phyloP scores from a whole-genome alignment of 2,329 filamentous ascomycete species.

The Colletotrichum siamense region DNA sequence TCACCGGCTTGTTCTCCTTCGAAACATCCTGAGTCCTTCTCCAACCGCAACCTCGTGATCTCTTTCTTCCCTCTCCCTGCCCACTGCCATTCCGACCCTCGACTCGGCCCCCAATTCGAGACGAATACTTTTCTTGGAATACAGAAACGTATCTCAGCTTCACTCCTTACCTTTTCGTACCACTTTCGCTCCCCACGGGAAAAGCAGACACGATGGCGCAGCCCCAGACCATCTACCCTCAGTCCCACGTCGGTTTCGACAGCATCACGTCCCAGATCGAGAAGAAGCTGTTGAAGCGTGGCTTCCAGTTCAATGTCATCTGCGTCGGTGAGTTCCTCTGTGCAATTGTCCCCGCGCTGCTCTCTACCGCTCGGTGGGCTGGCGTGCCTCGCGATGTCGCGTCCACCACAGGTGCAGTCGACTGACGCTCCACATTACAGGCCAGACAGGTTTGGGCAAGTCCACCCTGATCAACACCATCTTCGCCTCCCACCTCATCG shows the following conservation, averaged over 20 bases:
- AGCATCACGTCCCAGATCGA: conserved; percentile 99
- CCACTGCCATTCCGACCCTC: conserved; percentile 24
- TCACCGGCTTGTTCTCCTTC: conserved; percentile 22
- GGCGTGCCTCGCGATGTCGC: neutral
- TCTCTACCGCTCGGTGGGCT: neutral
- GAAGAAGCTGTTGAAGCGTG: conserved; percentile 98
- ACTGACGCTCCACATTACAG: conserved; percentile 50
- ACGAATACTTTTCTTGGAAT: conserved; percentile 40
- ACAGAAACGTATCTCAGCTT: conserved; percentile 28
- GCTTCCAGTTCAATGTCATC: conserved; percentile 99
- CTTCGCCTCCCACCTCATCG: conserved; percentile 98
- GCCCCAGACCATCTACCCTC: conserved; percentile 78
- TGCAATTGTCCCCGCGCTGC: neutral
- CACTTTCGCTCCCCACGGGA: conserved; percentile 32
- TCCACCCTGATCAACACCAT: conserved; percentile 99
- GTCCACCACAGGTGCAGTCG: neutral
- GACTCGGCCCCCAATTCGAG: conserved; percentile 27
- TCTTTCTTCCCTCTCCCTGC: conserved; percentile 8
- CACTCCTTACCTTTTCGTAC: conserved; percentile 34
- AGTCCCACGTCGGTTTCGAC: conserved; percentile 99
- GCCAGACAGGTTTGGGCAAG: conserved; percentile 98
- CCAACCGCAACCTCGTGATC: conserved; percentile 19
- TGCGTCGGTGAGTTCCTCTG: conserved; percentile 82
- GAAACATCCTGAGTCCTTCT: conserved; percentile 17
- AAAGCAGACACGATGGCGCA: conserved; percentile 52